Evolutionary conservation across 2,329 filamentous ascomycete species (phyloP), one percentile per base, ranked within the genome.

Genomic region (Beauveria sp.): DNA sequence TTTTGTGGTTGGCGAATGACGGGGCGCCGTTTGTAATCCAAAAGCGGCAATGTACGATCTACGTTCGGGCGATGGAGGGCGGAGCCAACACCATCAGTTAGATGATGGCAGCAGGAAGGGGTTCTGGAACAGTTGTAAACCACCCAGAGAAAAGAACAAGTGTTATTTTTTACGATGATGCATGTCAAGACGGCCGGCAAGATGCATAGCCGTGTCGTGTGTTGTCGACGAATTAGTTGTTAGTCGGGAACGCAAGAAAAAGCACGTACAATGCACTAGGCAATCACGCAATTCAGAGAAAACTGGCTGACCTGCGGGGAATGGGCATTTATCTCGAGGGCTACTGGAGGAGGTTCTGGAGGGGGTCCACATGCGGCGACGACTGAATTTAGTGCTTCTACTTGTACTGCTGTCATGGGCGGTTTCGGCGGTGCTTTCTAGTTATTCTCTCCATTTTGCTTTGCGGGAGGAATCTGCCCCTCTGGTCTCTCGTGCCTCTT

Each of bases 241-340:
- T 24, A 43, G 42, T 43, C 14, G 22, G 9, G 1, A 10, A 52
- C 6, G 42, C 42, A 18, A 20, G 16, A 16, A 42, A 56, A 62
- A 62, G 60, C 60, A 62, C 60, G 62, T 59, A 54, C 49, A 61
- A 52, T 67, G 63, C 69, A 67, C 69, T 73, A 72, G 66, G 64
- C 68, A 67, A 73, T 73, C 71, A 73, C 71, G 71, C 71, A 73
- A 73, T 73, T 69, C 64, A 66, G 66, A 61, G 28, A 61, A 66
- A 63, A 65, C 64, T 67, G 63, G 66, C 62, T 64, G 63, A 51
- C 64, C 58, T 67, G 67, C 66, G 68, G 68, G 68, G 67, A 67
- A 66, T 60, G 49, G 54, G 31, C 52, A 62, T 62, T 56, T 57
- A 57, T 16, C 46, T 62, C 46, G 59, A 28, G 53, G 60, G 18